phyloP scores from a whole-genome alignment of 495 filamentous ascomycete genomes.

The Lasiosphaeria ovina region DNA sequence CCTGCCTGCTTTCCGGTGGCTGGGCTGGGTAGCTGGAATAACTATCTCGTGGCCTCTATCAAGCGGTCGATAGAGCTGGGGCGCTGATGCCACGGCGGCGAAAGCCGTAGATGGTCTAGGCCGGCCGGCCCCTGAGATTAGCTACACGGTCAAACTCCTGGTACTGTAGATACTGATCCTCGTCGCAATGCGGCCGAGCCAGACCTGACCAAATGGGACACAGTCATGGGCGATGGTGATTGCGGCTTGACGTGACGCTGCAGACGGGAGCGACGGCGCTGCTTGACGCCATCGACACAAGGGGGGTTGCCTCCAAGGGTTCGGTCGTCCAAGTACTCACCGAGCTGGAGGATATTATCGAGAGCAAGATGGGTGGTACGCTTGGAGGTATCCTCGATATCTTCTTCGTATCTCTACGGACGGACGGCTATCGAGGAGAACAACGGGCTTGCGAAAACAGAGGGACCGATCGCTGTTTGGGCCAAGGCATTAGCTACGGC shows the following conservation, averaged over 20 bases:
- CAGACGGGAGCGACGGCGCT: slow-evolving; percentile 45
- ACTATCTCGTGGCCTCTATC: too few species aligned
- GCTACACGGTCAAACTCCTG: too few species aligned
- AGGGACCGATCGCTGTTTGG: slow-evolving; percentile 36
- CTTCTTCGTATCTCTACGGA: slow-evolving; percentile 56
- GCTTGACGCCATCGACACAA: slow-evolving; percentile 37
- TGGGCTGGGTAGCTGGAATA: too few species aligned
- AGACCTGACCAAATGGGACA: slow-evolving; percentile 60
- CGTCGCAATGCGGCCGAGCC: slow-evolving; percentile 59
- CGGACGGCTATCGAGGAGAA: slow-evolving; percentile 44
- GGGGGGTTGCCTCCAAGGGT: slow-evolving; percentile 37
- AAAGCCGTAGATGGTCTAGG: too few species aligned
- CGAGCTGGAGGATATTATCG: slow-evolving; percentile 55
- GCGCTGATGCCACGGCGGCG: too few species aligned
- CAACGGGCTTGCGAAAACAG: slow-evolving; percentile 29
- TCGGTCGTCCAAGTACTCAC: slow-evolving; percentile 52
- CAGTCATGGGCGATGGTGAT: slow-evolving; percentile 64
- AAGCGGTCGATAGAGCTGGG: too few species aligned
- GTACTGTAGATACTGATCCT: too few species aligned
- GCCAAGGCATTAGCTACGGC: slow-evolving; percentile 35
- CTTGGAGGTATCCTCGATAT: slow-evolving; percentile 61
- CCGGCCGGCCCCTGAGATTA: too few species aligned
- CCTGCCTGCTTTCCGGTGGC: too few species aligned
- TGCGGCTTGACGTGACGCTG: slow-evolving; percentile 62
- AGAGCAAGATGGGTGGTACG: slow-evolving; percentile 60